Conservation (phyloP, 2,329 filamentous ascomycete species). For the Acarospora socialis region DNA sequence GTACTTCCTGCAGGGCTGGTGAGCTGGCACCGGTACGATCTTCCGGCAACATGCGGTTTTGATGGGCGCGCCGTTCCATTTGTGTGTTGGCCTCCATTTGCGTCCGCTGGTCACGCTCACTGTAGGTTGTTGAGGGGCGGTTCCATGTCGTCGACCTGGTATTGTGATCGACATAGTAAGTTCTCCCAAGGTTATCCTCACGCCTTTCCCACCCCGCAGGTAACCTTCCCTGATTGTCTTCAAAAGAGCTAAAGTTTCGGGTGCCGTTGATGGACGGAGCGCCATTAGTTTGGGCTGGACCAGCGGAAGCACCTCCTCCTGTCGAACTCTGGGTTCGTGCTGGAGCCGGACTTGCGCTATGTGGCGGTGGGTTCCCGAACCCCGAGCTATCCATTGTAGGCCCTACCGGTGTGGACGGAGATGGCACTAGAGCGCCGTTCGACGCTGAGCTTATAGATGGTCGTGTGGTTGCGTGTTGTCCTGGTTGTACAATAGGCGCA, state of each 20-base stretch:
- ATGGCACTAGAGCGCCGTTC: conserved; percentile 20
- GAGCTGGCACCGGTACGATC: conserved; percentile 90
- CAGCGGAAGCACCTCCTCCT: conserved; percentile 25
- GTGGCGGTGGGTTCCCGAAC: conserved; percentile 16
- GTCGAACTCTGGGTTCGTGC: conserved; percentile 21
- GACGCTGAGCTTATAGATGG: no score
- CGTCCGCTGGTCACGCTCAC: conserved; percentile 58
- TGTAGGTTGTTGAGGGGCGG: conserved; percentile 62
- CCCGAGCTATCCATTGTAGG: conserved; percentile 9
- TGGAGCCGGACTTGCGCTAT: conserved; percentile 22
- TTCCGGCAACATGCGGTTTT: conserved; percentile 89
- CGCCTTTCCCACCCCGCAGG: conserved; percentile 91
- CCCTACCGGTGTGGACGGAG: conserved; percentile 16
- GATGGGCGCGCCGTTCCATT: conserved; percentile 81
- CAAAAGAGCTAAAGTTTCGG: conserved; percentile 72
- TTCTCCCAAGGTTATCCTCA: conserved; percentile 86
- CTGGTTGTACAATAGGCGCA: conserved; percentile 46
- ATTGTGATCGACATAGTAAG: conserved; percentile 98
- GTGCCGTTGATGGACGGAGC: conserved; percentile 27
- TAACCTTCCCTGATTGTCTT: conserved; percentile 85
- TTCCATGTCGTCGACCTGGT: conserved; percentile 95
- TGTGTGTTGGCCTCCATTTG: conserved; percentile 84
- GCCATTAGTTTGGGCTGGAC: conserved; percentile 25
- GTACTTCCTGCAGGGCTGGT: conserved; percentile 51
- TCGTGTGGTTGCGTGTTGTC: no score